Evolutionary conservation across 306 rosid genomes (phyloP), one percentile per base, ranked within the genome.

Genomic region (Prunus mume): DNA sequence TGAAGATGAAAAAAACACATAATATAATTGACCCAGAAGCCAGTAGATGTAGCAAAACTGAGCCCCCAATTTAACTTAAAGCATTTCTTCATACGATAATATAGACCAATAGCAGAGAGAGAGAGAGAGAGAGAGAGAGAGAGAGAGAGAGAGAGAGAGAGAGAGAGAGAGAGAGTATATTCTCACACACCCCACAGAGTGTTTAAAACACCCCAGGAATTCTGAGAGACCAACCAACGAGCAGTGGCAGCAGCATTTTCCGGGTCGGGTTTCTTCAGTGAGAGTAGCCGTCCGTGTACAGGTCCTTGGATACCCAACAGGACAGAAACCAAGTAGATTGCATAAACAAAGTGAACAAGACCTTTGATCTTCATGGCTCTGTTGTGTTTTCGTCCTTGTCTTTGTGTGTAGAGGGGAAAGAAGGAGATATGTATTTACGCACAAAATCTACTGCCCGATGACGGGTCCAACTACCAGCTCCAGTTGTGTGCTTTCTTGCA

Each of bases 171-270:
- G 58, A 41, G 84, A 60, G n/a, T n/a, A n/a, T n/a, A n/a, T n/a
- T n/a, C n/a, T n/a, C n/a, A n/a, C n/a, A n/a, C n/a, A n/a, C n/a
- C n/a, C n/a, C n/a, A n/a, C n/a, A n/a, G n/a, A n/a, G n/a, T n/a
- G n/a, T 84, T 91, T 71, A 91, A 74, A 85, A 87, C 93, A 11
- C 96, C 98, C 98, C 93, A 93, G 55, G 76, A 83, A 81, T 87
- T 93, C 75, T 79, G 85, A 51, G 96, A 81, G 76, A 88, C 85
- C 80, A 93, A 78, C 97, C 98, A 91, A 32, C 96, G 98, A 79
- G 98, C 96, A 41, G 90, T 82, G 4, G 92, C 93, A 10, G 90
- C 87, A 65, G 92, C 89, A 57, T 87, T 68, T 15, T 82, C 46
- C 5, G 91, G 97, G 90, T 87, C 83, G 52, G 97, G 97, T 86